These are phyloP conservation scores for Geosmithia putterillii DNA, from an alignment of 2,329 filamentous ascomycete species.

Conservation along the genomic window DNA sequence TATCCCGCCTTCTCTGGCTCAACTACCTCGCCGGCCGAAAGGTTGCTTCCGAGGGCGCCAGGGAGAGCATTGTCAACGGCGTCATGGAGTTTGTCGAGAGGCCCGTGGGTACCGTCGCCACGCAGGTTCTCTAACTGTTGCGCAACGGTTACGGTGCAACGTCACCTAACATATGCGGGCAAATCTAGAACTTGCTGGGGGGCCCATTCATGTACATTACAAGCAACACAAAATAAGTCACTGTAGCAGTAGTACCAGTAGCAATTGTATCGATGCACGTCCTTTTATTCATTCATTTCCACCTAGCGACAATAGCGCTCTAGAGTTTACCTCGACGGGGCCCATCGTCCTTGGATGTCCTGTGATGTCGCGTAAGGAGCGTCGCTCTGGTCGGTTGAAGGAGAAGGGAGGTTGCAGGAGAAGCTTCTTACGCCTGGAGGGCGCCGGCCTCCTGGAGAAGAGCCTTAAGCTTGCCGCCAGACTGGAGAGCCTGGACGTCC, in stretches of 20 bases:
- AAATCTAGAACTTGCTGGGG: neutral
- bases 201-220: neutral
- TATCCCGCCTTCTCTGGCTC: constrained; percentile 76
- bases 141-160: neutral
- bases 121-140: constrained; percentile 48
- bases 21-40: constrained; percentile 79
- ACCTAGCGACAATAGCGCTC: neutral
- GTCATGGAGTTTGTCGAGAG: constrained; percentile 79
- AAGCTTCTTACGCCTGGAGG: neutral
- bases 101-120: constrained; percentile 75
- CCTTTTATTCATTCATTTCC: neutral
- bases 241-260: neutral
- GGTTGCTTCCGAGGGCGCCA: constrained; percentile 73
- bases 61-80: constrained; percentile 74
- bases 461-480: constrained; percentile 22
- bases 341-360: neutral
- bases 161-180: neutral
- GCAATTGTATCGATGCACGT: neutral
- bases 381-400: neutral
- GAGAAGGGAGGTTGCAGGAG: neutral
- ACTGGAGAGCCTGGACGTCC: constrained; percentile 55
- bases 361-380: neutral
- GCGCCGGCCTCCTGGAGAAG: constrained; percentile 30
- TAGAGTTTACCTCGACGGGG: neutral
- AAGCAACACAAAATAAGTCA: neutral